phyloP scores from a whole-genome alignment of 2,329 filamentous ascomycete species.

The Penicillium sp. region DNA sequence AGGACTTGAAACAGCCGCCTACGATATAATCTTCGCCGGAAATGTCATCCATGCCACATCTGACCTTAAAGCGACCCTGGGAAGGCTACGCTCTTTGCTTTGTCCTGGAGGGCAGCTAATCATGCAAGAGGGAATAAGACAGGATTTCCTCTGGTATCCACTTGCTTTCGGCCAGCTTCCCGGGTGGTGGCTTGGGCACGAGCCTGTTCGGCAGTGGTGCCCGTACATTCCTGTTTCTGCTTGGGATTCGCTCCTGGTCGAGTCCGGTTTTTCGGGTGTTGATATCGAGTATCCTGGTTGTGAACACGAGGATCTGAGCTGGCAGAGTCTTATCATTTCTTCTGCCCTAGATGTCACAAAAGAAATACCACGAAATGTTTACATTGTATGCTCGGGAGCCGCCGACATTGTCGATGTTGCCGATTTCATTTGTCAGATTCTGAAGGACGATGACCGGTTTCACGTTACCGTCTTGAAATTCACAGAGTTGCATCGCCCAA shows the following conservation, averaged over 20 bases:
- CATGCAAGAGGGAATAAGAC: conserved; percentile 28
- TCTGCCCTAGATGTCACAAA: conserved; percentile 10
- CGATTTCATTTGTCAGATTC: not conserved
- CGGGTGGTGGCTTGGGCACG: conserved; percentile 28
- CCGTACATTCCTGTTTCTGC: conserved; percentile 23
- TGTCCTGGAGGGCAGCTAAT: conserved; percentile 25
- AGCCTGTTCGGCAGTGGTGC: conserved; percentile 23
- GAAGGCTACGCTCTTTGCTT: conserved; percentile 21
- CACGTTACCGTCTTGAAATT: not conserved
- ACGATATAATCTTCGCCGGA: conserved; percentile 40
- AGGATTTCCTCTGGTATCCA: conserved; percentile 29
- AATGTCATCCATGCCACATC: conserved; percentile 41
- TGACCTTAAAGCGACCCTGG: conserved; percentile 12
- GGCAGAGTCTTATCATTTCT: conserved; percentile 28
- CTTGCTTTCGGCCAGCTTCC: conserved; percentile 26
- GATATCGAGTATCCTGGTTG: conserved; percentile 26
- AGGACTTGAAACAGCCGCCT: conserved; percentile 31
- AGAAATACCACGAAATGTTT: not conserved
- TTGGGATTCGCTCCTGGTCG: conserved; percentile 19
- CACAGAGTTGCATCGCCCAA: not conserved
- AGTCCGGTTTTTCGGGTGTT: conserved; percentile 24
- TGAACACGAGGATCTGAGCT: conserved; percentile 17
- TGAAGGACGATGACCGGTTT: not conserved
- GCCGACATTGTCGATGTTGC: not conserved
- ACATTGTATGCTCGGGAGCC: conserved; percentile 9